Conservation (phyloP, 371 early-diverging fungal species). For the Phascolomyces articulosus region DNA sequence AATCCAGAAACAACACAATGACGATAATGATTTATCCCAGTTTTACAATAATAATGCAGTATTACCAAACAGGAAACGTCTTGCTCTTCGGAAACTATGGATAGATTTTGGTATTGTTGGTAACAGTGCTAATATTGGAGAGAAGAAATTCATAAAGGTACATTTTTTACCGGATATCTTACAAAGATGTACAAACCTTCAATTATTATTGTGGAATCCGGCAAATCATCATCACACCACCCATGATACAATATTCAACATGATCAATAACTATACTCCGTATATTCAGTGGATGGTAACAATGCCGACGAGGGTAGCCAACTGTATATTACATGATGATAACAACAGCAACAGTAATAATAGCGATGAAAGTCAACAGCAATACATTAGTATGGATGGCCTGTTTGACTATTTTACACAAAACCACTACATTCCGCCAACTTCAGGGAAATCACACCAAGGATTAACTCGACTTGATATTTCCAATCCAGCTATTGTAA, state of each 20-base stretch:
- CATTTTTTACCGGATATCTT: neutral
- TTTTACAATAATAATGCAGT: neutral
- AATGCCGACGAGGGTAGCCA: neutral
- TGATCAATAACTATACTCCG: neutral
- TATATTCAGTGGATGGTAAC: neutral
- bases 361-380: neutral
- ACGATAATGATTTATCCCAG: neutral
- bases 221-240: neutral
- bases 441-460: neutral
- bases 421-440: neutral
- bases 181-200: neutral
- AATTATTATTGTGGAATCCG: neutral
- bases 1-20: neutral
- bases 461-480: neutral
- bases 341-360: neutral
- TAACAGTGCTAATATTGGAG: neutral
- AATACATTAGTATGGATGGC: too few relatives aligned
- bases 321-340: neutral
- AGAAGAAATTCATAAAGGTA: neutral
- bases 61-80: neutral
- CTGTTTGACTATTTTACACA: neutral
- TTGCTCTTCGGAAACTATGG: neutral
- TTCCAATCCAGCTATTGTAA: neutral
- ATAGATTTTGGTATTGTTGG: neutral
- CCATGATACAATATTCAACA: neutral